A percentile compares a stretch with the other conserved stretches of the same genome.
Conservation (phyloP, 208 protist genomes). For the Trichomonas vaginalis region DNA sequence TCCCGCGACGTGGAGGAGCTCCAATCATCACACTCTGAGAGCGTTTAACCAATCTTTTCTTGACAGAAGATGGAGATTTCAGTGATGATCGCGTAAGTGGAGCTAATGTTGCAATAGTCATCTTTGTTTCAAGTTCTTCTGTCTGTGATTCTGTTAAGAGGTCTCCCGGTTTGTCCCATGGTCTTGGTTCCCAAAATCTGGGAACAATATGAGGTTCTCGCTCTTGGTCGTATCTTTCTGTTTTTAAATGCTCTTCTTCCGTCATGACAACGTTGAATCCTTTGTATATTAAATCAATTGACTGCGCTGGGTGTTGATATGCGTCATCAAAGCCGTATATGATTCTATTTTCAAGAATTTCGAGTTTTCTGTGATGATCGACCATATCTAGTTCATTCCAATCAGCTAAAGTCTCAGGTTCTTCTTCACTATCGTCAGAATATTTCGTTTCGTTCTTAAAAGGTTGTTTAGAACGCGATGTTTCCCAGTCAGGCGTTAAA, state of each 20-base stretch:
- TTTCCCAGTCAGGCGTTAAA: not conserved
- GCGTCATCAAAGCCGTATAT: not conserved
- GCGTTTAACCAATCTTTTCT: not conserved
- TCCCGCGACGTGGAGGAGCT: not conserved
- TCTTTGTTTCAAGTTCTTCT: not conserved
- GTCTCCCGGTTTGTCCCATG: not conserved
- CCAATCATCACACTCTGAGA: not conserved
- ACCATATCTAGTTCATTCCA: not conserved
- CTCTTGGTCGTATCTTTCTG: not conserved
- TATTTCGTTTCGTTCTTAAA: not conserved
- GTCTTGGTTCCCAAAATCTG: not conserved
- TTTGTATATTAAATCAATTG: not conserved
- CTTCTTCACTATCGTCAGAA: not conserved
- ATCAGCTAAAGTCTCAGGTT: not conserved
- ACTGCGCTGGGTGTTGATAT: not conserved
- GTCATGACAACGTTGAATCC: not conserved
- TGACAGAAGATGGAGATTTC: not conserved
- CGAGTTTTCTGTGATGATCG: not conserved
- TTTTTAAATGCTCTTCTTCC: not conserved
- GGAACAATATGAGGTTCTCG: not conserved
- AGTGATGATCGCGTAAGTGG: not conserved
- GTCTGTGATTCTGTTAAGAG: not conserved
- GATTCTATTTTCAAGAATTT: not conserved
- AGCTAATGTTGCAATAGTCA: not conserved
- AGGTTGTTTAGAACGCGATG: not conserved